Base-by-base conservation (phyloP, 2,329 filamentous ascomycete genomes). In the Neofusicoccum laricinum region DNA sequence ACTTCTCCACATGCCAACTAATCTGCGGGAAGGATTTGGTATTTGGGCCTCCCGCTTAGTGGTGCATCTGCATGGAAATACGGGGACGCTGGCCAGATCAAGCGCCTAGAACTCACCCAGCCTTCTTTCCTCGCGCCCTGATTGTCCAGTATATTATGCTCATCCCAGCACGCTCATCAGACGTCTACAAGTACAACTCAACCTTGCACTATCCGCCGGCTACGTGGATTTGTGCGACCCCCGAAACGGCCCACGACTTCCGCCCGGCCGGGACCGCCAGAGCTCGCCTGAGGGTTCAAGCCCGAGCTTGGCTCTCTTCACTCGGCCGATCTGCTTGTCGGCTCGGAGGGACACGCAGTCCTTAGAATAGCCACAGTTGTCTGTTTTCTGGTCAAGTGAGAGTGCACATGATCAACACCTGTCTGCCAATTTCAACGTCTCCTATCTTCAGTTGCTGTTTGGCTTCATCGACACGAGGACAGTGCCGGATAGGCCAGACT, bases 1-100 rank as follows among this genome's bases (percentile, higher is more conserved):
- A 38, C 55, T 59, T 46, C 55, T 34, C 55, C 55, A 30, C 55
- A 59, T 59, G 55, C 55, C 55, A 59, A n/a, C 41, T 59, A 59
- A 46, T 32, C 25, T 19, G 41, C 55, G n/a, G 55, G 41, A 58
- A 12, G 40, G 19, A 58, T 34, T 15, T 2, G 45, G 38, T 32
- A 19, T 14, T 58, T 14, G n/a, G 41, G 43, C 12, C 15, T 3
- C 30, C 55, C 17, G 30, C 55, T 19, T 3, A 59, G 25, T 59
- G 55, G 55, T 25, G 11, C 55, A 46, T 46, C 55, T 21, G 32
- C 17, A 4, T 30, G 7, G 30, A 59, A 46, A 15, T 36, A 19
- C 46, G 55, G 41, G 41, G 55, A 59, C 3, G n/a, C 53, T 15
- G 41, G 41, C 55, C 55, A 59, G 55, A 48, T 36, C 55, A 59